Base-by-base conservation (phyloP, 2,329 filamentous ascomycete genomes). In the Teratosphaeria viscida region DNA sequence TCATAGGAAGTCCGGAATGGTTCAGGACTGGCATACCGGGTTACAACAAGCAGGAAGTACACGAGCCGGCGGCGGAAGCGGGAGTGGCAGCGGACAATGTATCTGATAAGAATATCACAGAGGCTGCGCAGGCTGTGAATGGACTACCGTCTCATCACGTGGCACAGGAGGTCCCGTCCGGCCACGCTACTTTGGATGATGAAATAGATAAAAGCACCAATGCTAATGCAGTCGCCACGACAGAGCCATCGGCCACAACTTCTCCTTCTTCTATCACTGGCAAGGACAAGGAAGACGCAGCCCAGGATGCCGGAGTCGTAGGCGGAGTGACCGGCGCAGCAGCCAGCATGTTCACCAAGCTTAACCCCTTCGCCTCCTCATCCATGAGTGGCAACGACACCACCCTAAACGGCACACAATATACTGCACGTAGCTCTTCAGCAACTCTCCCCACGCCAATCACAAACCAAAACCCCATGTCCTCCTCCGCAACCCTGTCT, bases 1-100 rank as follows among this genome's bases (percentile, higher is more conserved):
- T 56, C 10, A 64, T 65, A 47, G 65, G 64, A 11, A 66, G 64
- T 55, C 39, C 64, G 29, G 54, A 43, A 10, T 66, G 64, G 65
- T 65, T 65, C 59, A 59, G 58, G 37, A 63, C 62, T 3, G 61
- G 62, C 37, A 55, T 64, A n/a, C 64, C 64, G 1, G 52, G 43
- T n/a, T 49, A 61, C 32, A 29, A 57, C 59, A 32, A 58, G 52
- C 53, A 52, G 37, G 55, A 60, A 34, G 34, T 57, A 29, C 49
- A 64, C 27, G 34, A 57, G 54, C 10, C 52, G 26, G 52, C 54
- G 27, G 39, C 59, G 29, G 49, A 53, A 16, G 32, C 49, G 8
- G 14, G 23, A 16, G 43, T 11, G 19, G 43, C 43, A 49, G 43
- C 19, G 43, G 43, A n/a, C 43, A 49, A 49, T 49, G 43, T 49